Percentiles rank a stretch among this genome's conserved stretches.
Conservation (phyloP, 441 rosid species). For the Croton laevigatus region DNA sequence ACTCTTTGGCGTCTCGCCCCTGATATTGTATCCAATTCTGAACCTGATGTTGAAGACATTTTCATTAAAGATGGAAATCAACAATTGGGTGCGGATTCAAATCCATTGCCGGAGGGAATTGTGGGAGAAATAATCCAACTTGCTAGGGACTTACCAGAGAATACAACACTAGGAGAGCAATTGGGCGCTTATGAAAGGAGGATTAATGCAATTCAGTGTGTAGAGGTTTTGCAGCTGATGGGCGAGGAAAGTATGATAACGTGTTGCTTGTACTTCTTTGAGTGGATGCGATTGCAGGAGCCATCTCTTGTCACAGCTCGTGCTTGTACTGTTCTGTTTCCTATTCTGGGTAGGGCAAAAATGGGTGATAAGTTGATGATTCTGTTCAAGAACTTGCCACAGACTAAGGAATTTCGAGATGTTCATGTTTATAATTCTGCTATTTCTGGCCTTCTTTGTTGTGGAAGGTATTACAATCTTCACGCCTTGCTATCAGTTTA, state of each 20-base stretch:
- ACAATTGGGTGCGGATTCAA: constrained; percentile 21
- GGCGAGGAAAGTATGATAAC: constrained; percentile 47
- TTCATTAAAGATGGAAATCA: constrained; percentile 16
- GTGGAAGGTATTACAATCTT: constrained; percentile 45
- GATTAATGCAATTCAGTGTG: constrained; percentile 45
- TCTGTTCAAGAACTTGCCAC: constrained; percentile 60
- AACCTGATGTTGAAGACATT: constrained; percentile 28
- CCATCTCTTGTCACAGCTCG: constrained; percentile 64
- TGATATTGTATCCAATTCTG: constrained; percentile 27
- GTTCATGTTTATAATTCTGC: constrained; percentile 76
- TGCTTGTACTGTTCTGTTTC: constrained; percentile 68
- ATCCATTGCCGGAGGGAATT: constrained; percentile 23
- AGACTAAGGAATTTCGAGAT: constrained; percentile 49
- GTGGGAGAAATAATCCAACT: constrained; percentile 48
- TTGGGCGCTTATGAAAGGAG: constrained; percentile 41
- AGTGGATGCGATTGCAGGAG: constrained; percentile 83
- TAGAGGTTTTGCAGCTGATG: constrained; percentile 55
- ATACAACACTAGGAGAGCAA: constrained; percentile 63
- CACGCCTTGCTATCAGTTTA: neutral
- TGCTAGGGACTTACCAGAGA: constrained; percentile 49
- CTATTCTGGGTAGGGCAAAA: constrained; percentile 57
- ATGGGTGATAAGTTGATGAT: constrained; percentile 59
- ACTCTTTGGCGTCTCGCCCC: constrained; percentile 64
- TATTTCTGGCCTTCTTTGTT: constrained; percentile 60
- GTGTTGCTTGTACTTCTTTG: constrained; percentile 61